Percentiles rank a stretch among this genome's conserved stretches.
Evolutionary conservation across 2,329 filamentous ascomycete genomes (phyloP).

Genomic region (Arthrinium phaeospermum): DNA sequence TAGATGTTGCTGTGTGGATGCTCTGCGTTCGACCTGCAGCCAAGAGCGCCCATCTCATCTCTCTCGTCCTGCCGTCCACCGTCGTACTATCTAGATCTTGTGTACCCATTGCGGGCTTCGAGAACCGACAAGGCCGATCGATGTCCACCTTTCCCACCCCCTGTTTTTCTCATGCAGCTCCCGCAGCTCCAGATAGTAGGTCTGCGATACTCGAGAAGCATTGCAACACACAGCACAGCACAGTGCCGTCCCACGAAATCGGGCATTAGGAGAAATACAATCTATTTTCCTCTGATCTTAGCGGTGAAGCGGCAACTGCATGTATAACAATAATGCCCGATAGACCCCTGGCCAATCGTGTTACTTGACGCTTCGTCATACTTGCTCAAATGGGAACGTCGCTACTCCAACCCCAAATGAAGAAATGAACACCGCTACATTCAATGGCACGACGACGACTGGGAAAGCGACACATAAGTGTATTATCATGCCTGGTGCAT

Average conservation of each 20-base stretch:
- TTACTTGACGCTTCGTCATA: slow-evolving; percentile 1
- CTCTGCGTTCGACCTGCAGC: slow-evolving; percentile 8
- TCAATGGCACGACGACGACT: not conserved
- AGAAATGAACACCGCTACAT: not conserved
- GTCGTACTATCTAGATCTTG: slow-evolving; percentile 7
- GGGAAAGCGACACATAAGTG: slow-evolving; percentile 4
- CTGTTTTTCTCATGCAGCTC: not conserved
- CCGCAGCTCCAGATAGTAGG: not conserved
- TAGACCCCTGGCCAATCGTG: not conserved
- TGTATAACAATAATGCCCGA: not conserved
- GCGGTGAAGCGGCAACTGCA: slow-evolving; percentile 5
- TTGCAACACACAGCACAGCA: not conserved
- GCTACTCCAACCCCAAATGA: slow-evolving; percentile 1
- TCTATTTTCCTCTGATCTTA: not conserved
- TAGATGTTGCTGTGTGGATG: not conserved
- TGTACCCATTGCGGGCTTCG: not conserved
- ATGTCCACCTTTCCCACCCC: not conserved
- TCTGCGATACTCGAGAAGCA: not conserved
- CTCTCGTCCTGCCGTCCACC: not conserved
- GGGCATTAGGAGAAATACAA: slow-evolving; percentile 9
- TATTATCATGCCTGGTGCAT: not conserved
- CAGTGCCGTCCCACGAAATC: slow-evolving; percentile 6
- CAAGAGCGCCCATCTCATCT: slow-evolving; percentile 3
- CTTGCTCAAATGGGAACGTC: slow-evolving; percentile 9
- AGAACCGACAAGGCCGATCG: not conserved